Percentiles rank a stretch among this genome's conserved stretches.
phyloP scores from a whole-genome alignment of 2,329 filamentous ascomycete species.

The Colletotrichum euphorbiae region DNA sequence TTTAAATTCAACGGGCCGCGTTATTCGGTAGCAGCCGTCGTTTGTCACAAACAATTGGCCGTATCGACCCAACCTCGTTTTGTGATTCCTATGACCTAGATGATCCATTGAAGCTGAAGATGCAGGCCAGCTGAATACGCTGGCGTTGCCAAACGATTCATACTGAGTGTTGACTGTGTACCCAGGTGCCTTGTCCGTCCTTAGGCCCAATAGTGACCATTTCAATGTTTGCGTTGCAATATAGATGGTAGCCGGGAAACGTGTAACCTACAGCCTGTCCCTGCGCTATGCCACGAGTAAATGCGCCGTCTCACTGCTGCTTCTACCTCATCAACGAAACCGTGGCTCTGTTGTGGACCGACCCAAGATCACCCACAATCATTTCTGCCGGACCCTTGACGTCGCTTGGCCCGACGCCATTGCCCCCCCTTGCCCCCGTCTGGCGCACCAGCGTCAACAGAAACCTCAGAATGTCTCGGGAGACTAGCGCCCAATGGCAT shows the following conservation, averaged over 20 bases:
- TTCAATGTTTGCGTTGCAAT: constrained; percentile 16
- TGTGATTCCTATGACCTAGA: no score
- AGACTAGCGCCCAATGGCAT: constrained; percentile 10
- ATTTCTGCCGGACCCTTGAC: not conserved
- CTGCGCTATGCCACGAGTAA: constrained; percentile 30
- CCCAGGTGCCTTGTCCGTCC: not conserved
- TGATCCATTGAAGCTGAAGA: no score
- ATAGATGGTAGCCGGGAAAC: not conserved
- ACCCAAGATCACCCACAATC: not conserved
- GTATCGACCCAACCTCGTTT: no score
- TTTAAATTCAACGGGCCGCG: no score
- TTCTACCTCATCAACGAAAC: not conserved
- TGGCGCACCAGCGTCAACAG: not conserved
- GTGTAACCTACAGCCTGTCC: constrained; percentile 4
- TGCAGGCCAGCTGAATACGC: no score
- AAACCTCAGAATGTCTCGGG: constrained; percentile 27
- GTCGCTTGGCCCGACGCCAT: not conserved
- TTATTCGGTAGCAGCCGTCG: no score
- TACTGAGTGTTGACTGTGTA: no score
- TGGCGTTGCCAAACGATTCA: no score
- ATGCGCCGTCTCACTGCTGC: constrained; percentile 15
- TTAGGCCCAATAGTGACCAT: not conserved
- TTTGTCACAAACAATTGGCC: no score
- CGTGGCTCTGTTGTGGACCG: not conserved
- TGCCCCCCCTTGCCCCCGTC: not conserved